These are phyloP conservation scores for Croton setiger DNA, from an alignment of 441 rosid species.

Conservation along the genomic window DNA sequence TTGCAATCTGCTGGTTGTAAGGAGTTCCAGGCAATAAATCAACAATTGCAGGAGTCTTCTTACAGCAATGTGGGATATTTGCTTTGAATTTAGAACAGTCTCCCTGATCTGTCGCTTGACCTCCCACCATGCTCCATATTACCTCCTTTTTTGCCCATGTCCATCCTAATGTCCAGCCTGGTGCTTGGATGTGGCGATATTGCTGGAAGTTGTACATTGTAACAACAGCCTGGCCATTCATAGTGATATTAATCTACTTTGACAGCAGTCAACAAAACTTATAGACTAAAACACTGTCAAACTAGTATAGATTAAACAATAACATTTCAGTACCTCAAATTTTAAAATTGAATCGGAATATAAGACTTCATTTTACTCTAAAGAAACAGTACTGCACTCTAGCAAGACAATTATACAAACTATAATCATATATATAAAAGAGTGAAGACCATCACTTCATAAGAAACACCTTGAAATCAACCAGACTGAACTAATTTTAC, in stretches of 20 bases:
- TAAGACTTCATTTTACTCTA: background rate
- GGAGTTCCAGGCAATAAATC: constrained; percentile 86
- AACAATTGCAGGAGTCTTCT: constrained; percentile 58
- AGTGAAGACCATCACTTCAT: too few species aligned
- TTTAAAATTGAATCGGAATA: background rate
- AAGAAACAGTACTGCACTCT: background rate
- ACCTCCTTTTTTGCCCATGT: constrained; percentile 75
- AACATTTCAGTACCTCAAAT: background rate
- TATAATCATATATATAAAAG: background rate
- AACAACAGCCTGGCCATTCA: constrained; percentile 56
- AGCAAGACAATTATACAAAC: background rate
- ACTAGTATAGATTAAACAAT: background rate
- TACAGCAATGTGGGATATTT: constrained; percentile 76
- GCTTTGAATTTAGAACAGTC: constrained; percentile 86
- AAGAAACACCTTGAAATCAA: constrained; percentile 6
- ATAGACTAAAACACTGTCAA: background rate
- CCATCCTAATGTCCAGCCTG: constrained; percentile 88
- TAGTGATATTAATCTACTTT: constrained; percentile 6
- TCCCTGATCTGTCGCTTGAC: constrained; percentile 76
- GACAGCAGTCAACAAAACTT: background rate
- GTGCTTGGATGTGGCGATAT: constrained; percentile 76
- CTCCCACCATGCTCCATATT: constrained; percentile 76
- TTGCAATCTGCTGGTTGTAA: constrained; percentile 57
- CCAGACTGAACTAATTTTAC: background rate
- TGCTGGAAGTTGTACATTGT: constrained; percentile 76